phyloP scores from a whole-genome alignment of 805 yeast genomes.

The Sungouiozyma ichnusensis region DNA sequence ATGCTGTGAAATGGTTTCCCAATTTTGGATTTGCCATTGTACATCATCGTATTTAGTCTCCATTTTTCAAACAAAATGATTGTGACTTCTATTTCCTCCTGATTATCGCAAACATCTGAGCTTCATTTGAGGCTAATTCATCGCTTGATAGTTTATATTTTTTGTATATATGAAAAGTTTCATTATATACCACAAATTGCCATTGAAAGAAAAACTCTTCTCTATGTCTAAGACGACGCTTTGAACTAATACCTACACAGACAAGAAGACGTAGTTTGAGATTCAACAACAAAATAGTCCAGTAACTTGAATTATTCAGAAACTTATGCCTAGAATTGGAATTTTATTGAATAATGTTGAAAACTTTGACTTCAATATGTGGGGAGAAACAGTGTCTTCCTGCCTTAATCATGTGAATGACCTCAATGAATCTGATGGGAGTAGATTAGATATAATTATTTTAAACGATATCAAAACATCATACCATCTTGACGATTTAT shows the following conservation, averaged over 20 bases:
- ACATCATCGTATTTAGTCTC: not conserved
- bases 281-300: no score
- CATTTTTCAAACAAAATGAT: not conserved
- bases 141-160: not conserved
- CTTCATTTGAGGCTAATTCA: no score
- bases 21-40: constrained; percentile 12
- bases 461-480: constrained; percentile 12
- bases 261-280: no score
- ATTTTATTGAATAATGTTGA: constrained; percentile 10
- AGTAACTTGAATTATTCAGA: no score
- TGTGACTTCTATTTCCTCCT: no score
- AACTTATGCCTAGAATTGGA: constrained; percentile 13
- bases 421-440: constrained; percentile 1
- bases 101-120: no score
- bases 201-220: no score
- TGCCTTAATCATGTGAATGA: not conserved
- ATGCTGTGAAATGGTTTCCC: constrained; percentile 34
- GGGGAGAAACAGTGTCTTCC: constrained; percentile 1
- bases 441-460: constrained; percentile 16
- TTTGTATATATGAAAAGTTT: no score
- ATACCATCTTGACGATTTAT: constrained; percentile 16
- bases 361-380: constrained; percentile 4
- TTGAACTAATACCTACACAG: no score
- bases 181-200: no score
- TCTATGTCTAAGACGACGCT: no score